Percentiles rank a stretch among this genome's conserved stretches.
Conservation (phyloP, 352 stramenopile genomes). For the Pilasporangium apinafurcum region DNA sequence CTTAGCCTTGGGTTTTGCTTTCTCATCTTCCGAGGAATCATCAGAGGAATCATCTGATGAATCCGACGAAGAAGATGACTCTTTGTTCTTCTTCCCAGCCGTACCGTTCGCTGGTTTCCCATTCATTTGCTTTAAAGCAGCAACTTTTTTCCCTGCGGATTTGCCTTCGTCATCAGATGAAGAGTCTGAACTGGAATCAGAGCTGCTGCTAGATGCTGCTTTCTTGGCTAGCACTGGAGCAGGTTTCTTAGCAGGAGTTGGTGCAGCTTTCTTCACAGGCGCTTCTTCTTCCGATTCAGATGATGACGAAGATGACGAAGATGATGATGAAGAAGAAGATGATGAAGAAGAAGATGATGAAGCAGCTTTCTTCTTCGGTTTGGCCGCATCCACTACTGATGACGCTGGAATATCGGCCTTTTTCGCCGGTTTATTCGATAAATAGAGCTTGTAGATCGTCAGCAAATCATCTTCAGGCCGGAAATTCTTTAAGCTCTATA, state of each 20-base stretch:
- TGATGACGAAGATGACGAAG: constrained; percentile 27
- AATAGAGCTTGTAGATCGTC: constrained; percentile 65
- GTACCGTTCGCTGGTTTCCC: constrained; percentile 5
- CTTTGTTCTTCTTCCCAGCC: constrained; percentile 18
- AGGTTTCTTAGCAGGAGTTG: constrained; percentile 16
- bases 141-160: constrained; percentile 6
- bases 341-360: constrained; percentile 23
- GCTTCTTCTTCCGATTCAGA: constrained; percentile 22
- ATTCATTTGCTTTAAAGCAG: constrained; percentile 11
- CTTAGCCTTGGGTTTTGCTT: constrained; percentile 27
- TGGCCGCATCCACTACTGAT: constrained; percentile 47
- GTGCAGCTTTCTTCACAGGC: constrained; percentile 14
- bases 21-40: constrained; percentile 28
- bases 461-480: constrained; percentile 62
- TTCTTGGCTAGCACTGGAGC: constrained; percentile 8
- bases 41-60: too few relatives aligned
- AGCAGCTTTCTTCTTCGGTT: constrained; percentile 33
- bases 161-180: constrained; percentile 20
- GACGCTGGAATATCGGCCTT: constrained; percentile 49
- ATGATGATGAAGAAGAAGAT: constrained; percentile 25
- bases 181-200: constrained; percentile 16
- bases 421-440: constrained; percentile 36
- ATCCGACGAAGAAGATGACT: constrained; percentile 15
- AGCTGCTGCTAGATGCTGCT: constrained; percentile 8
- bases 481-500: constrained; percentile 42